Conservation (phyloP, 352 stramenopile species). For the Globisporangium heterothallicum region DNA sequence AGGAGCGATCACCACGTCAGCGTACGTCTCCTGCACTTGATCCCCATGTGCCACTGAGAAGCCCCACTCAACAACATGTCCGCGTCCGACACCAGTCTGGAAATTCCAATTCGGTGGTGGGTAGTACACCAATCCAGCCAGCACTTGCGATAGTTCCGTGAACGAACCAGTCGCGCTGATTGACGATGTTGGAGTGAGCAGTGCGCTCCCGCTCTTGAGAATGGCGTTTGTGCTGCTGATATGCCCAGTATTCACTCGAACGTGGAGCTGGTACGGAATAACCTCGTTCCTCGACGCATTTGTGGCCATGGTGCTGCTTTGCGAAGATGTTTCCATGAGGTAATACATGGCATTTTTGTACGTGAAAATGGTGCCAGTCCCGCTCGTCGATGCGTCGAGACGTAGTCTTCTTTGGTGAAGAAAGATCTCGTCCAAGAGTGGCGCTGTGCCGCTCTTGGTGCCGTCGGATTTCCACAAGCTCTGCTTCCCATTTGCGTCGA, state of each 20-base stretch:
- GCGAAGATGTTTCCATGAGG: constrained; percentile 8
- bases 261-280: constrained; percentile 14
- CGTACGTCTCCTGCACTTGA: constrained; percentile 22
- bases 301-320: not conserved
- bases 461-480: constrained; percentile 35
- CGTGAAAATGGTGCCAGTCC: constrained; percentile 9
- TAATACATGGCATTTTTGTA: constrained; percentile 22
- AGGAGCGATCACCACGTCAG: constrained; percentile 26
- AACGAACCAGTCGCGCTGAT: constrained; percentile 13
- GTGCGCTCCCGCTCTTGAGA: not conserved
- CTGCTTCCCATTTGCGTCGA: constrained; percentile 3
- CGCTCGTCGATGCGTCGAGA: not conserved
- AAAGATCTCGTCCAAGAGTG: constrained; percentile 22
- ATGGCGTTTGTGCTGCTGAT: constrained; percentile 7
- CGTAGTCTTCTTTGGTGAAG: constrained; percentile 6
- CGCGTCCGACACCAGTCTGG: constrained; percentile 9
- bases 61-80: constrained; percentile 35
- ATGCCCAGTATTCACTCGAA: constrained; percentile 18
- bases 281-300: not conserved
- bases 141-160: constrained; percentile 12
- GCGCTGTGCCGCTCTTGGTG: constrained; percentile 14
- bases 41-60: constrained; percentile 29
- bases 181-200: not conserved
- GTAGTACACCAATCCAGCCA: constrained; percentile 27
- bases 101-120: constrained; percentile 53